Evolutionary conservation across 495 filamentous ascomycete species (phyloP), one percentile per base, ranked within the genome.

Genomic region (Penicillium roqueforti): DNA sequence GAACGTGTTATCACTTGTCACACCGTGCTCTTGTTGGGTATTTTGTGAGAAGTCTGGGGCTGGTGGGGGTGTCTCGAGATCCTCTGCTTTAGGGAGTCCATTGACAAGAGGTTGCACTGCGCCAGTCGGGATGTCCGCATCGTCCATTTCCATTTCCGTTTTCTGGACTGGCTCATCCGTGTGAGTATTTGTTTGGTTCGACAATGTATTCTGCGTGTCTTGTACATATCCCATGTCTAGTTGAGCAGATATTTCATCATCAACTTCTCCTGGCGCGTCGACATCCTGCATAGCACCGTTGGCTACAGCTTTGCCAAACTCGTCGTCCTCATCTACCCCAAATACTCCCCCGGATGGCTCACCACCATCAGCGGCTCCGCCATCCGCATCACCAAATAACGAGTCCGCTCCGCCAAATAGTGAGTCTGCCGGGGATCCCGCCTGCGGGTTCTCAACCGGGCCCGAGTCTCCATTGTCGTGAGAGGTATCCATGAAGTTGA

Each of bases 251-350:
- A 58, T 53, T 13, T 60, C 57, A 18, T 58, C 39, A 6, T 72
- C 71, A 28, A 66, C 40, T 40, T 76, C 71, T 7, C 66, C 65
- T 11, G 71, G 66, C 4, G 70, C 64, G 53, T 71, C 72, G 18
- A 74, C 66, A 51, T 65, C 62, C 0, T 54, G 74, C 16, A 71
- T 62, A 26, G 69, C 66, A 16, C 78, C 80, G 55, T 86, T 87
- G 37, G 83, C 84, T 67, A 97, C 86, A 4, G 87, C 87, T 47
- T 84, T 75, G 14, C 87, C 86, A 62, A 96, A 93, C 51, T 92
- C 89, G 65, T 95, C 87, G 58, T 96, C 90, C 41, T 93, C 89
- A 40, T 92, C 88, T 19, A 82, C 83, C 0, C 79, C 84, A 60
- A 87, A 89, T 6, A 78, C 77, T 39, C 81, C 81, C 3, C 76